Conservation (phyloP, 2,329 filamentous ascomycete species). For the Didymella segeticola region DNA sequence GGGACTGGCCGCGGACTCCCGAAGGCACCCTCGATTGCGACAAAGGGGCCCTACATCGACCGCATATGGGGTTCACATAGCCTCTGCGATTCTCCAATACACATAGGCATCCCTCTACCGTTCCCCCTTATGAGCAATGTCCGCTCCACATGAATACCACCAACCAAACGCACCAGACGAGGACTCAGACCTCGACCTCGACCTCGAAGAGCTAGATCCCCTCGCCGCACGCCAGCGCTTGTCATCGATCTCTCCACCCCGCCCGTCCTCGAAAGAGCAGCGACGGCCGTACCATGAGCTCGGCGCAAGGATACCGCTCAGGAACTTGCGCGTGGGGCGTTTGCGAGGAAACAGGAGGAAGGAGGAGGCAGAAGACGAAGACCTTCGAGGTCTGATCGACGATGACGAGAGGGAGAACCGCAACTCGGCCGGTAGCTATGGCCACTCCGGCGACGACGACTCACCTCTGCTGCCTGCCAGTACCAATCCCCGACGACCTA, state of each 20-base stretch:
- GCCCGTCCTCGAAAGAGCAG: constrained; percentile 41
- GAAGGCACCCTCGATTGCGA: constrained; percentile 20
- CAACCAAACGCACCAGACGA: constrained; percentile 63
- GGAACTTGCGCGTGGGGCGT: constrained; percentile 62
- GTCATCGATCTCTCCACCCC: constrained; percentile 34
- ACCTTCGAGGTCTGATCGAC: constrained; percentile 70
- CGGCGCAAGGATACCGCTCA: constrained; percentile 70
- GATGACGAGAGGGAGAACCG: constrained; percentile 63
- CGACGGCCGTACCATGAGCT: constrained; percentile 49
- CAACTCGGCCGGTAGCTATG: constrained; percentile 66
- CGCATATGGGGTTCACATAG: constrained; percentile 4
- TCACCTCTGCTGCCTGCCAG: constrained; percentile 69
- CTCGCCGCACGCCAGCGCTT: constrained; percentile 36
- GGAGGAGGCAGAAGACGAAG: constrained; percentile 65
- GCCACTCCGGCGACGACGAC: constrained; percentile 69
- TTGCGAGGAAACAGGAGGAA: constrained; percentile 50
- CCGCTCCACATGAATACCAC: constrained; percentile 54
- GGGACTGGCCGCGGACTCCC: constrained; percentile 33
- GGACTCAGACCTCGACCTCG: constrained; percentile 79
- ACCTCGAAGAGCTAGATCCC: constrained; percentile 81
- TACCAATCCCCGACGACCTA: constrained; percentile 27
- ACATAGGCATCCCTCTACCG: not conserved
- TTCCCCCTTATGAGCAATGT: constrained; percentile 52
- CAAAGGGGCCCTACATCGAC: not conserved
- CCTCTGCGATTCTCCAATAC: not conserved